Evolutionary conservation across 352 stramenopile species (phyloP), one percentile per base, ranked within the genome.

Genomic region (Salisapilia sapeloensis): DNA sequence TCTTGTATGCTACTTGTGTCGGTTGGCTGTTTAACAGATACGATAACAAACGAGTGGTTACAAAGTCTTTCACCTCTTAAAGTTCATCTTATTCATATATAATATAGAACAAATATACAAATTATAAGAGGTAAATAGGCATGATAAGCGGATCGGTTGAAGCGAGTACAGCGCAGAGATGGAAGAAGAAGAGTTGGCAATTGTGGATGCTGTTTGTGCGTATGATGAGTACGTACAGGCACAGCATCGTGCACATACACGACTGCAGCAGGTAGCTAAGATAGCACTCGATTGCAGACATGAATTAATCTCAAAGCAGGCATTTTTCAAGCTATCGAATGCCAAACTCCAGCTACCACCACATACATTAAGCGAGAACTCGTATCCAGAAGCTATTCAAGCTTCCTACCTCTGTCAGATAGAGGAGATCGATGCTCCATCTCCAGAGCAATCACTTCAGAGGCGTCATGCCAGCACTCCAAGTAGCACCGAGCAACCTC

Each of bases 291-390:
- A 14, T 10, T 33, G 10, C 8, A 19, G 15, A 14, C 7, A 23
- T 29, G 20, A 12, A 35, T 24, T 24, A 25, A 5, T 5, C 6
- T 17, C 31, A 7, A 13, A 3, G n/a, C 39, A 82, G 66, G 66
- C 58, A 14, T 79, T 79, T 42, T 33, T 83, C n/a, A 76, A 74
- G 53, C 53, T 79, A 18, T 64, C 60, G 17, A 79, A 64, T 47
- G 62, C 63, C 13, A 58, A 50, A 35, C 47, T 63, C 35, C 50
- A 52, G 9, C 44, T 83, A 4, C 48, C 60, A 12, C 43, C 54
- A 15, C 53, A 83, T 28, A 41, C 56, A 6, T 28, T 83, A 19
- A 56, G 52, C 18, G 66, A 83, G 29, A 38, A 74, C 6, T 83
- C 66, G 17, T 83, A 71, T 25, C 58, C 62, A 14, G 66, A 78